These are phyloP conservation scores for Mortierella sp. DNA, from an alignment of 371 early-diverging fungal genomes.

Conservation along the genomic window DNA sequence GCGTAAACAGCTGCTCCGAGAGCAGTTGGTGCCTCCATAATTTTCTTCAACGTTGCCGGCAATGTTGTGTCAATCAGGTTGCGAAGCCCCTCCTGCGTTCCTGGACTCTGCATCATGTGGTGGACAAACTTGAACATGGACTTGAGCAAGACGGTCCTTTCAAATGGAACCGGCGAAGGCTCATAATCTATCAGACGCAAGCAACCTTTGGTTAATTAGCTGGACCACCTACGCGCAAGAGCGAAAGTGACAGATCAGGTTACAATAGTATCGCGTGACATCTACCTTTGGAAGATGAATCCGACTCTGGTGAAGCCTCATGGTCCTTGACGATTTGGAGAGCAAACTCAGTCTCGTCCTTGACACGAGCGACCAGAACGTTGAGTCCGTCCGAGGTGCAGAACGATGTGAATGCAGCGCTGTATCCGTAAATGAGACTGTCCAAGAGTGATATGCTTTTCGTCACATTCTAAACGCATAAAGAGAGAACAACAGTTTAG, in stretches of 20 bases:
- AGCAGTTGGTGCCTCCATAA: slow-evolving; percentile 78
- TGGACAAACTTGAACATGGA: slow-evolving; percentile 90
- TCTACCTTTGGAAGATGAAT: slow-evolving; percentile 34
- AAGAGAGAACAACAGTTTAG: background rate
- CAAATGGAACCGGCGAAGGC: slow-evolving; percentile 60
- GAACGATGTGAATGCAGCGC: slow-evolving; percentile 84
- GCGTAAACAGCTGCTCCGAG: slow-evolving; percentile 86
- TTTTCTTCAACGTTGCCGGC: slow-evolving; percentile 78
- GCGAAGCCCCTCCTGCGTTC: slow-evolving; percentile 89
- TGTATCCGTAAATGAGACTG: slow-evolving; percentile 82
- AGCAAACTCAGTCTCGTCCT: slow-evolving; percentile 72
- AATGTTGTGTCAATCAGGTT: slow-evolving; percentile 93
- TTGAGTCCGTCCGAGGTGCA: slow-evolving; percentile 86
- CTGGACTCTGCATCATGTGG: slow-evolving; percentile 94
- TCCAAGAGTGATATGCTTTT: slow-evolving; percentile 86
- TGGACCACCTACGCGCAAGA: background rate
- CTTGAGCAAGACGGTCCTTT: slow-evolving; percentile 78
- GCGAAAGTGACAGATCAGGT: background rate
- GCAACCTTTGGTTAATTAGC: background rate
- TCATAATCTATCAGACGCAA: slow-evolving; percentile 16
- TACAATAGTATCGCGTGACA: background rate
- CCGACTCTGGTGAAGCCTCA: slow-evolving; percentile 52
- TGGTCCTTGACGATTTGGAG: slow-evolving; percentile 52
- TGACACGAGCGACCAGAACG: slow-evolving; percentile 80
- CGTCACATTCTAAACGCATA: slow-evolving; percentile 64